phyloP scores from a whole-genome alignment of 345 rosid species.

The Populus euphratica region DNA sequence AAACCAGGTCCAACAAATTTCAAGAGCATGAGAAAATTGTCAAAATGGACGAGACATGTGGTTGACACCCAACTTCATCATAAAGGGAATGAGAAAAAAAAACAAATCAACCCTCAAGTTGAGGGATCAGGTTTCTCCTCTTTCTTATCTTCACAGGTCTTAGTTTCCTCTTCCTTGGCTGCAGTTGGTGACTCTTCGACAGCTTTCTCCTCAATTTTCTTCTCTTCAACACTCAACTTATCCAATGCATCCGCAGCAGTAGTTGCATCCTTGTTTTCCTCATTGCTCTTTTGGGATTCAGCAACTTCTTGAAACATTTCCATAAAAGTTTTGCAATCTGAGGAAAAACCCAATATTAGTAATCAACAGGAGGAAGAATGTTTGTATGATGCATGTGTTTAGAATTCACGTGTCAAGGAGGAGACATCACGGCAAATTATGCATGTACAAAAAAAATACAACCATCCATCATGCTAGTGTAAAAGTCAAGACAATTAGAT shows the following conservation, averaged over 20 bases:
- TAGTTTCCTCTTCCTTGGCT: slow-evolving; percentile 31
- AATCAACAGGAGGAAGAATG: not conserved
- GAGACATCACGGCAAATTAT: not conserved
- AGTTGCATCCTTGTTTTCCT: slow-evolving; percentile 63
- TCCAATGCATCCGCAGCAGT: slow-evolving; percentile 70
- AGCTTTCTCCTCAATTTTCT: slow-evolving; percentile 41
- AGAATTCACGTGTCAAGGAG: not conserved
- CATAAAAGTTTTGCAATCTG: slow-evolving; percentile 90
- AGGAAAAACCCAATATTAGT: not conserved
- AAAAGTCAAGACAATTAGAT: not conserved
- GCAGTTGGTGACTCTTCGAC: slow-evolving; percentile 33
- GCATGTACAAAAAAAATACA: not conserved
- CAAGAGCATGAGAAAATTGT: slow-evolving; percentile 10
- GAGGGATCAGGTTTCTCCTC: slow-evolving; percentile 40
- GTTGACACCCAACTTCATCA: slow-evolving; percentile 7
- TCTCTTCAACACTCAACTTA: slow-evolving; percentile 67
- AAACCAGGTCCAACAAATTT: slow-evolving; percentile 6
- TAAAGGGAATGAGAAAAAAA: slow-evolving; percentile 11
- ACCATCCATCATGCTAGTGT: not conserved
- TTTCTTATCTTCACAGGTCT: slow-evolving; percentile 48
- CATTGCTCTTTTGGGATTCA: slow-evolving; percentile 51
- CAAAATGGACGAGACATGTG: slow-evolving; percentile 9
- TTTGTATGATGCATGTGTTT: not conserved
- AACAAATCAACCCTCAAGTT: slow-evolving; percentile 27
- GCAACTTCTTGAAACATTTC: slow-evolving; percentile 67